Conservation (phyloP, 208 protist genomes). For the Leishmania guyanensis region DNA sequence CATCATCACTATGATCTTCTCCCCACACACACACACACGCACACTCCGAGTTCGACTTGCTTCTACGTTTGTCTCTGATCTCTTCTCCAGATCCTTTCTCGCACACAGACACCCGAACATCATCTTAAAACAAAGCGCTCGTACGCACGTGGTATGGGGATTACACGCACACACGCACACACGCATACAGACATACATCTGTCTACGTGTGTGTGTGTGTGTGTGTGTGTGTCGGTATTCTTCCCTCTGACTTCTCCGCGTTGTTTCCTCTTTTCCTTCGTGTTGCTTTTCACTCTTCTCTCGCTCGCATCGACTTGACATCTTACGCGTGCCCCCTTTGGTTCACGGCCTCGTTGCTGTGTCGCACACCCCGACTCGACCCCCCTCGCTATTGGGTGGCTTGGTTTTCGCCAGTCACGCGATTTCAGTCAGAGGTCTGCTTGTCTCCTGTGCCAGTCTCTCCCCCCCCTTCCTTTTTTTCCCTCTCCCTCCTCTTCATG, state of each 20-base stretch:
- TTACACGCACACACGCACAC: background rate
- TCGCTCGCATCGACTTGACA: background rate
- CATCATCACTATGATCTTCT: background rate
- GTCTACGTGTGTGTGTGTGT: background rate
- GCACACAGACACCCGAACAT: background rate
- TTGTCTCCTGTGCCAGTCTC: constrained; percentile 8
- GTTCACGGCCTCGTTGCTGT: too few species aligned
- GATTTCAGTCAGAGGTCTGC: background rate
- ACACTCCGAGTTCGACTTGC: background rate
- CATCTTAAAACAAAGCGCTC: background rate
- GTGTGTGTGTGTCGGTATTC: background rate
- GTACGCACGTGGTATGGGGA: background rate
- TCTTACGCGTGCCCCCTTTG: background rate
- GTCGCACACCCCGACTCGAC: too few species aligned
- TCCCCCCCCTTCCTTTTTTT: background rate
- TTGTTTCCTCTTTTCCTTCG: too few species aligned
- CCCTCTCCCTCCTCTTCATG: background rate
- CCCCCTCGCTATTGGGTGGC: background rate
- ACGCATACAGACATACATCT: background rate
- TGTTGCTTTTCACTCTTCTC: background rate
- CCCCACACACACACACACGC: background rate
- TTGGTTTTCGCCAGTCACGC: background rate
- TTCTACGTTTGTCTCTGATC: background rate
- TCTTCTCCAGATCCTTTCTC: background rate
- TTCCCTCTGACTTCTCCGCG: background rate